Evolutionary conservation across 2,329 filamentous ascomycete genomes (phyloP), one percentile per base, ranked within the genome.

Genomic region (Didymella glomerata): DNA sequence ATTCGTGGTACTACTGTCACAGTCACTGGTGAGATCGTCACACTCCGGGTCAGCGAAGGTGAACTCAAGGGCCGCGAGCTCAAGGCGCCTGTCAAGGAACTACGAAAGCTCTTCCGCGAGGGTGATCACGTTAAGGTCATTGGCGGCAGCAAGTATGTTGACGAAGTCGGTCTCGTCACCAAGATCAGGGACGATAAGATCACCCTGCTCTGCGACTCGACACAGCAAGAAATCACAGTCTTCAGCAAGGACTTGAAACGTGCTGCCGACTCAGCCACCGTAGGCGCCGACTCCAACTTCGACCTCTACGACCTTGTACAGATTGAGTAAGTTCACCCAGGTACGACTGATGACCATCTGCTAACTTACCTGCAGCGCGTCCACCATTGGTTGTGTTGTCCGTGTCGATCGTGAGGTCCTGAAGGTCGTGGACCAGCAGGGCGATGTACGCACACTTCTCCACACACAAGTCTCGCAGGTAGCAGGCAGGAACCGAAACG

Each of bases 121-220:
- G 95, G 95, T 82, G 95, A 99, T 72, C 95, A 99, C 74, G 95
- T 99, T 81, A 98, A 98, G 81, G 95, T 99, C 67, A 96, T 97
- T 74, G 94, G 95, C 54, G 94, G 93, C 38, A 97, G 93, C 80
- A 90, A 92, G 69, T 98, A 93, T 77, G 88, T 91, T 54, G 95
- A 97, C 69, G 95, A 99, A 79, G 90, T 98, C 44, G 95, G 95
- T 78, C 96, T 97, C 86, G 93, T 99, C 50, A 93, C 98, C 65
- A 92, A 92, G 76, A 95, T 97, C 66, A 90, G 88, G 48, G 92
- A 96, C 60, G 95, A 99, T 75, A 89, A 91, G 38, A 93, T 99
- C 57, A 98, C 95, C 1, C 83, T 99, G 65, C 82, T 99, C 65
- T 97, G 92, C 47, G 95, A 99, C 79, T 92, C 95, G 76, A 95